Evolutionary conservation across 2,329 filamentous ascomycete genomes (phyloP).

Genomic region (Curvularia sp.): DNA sequence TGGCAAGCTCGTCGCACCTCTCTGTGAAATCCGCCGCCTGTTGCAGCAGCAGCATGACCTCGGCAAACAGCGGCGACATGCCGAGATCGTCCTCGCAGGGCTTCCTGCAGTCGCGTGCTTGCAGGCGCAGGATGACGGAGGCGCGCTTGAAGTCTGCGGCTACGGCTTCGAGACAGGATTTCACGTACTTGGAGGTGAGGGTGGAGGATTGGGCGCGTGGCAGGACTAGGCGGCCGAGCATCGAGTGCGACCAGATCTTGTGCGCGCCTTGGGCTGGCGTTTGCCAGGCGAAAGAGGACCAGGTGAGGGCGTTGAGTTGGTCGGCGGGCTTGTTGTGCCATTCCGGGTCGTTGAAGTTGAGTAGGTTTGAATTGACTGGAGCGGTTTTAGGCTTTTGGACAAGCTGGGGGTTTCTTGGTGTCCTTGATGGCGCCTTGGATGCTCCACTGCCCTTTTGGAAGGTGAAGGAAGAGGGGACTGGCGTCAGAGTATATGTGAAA

Average conservation of each 20-base stretch:
- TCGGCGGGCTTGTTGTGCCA: background rate
- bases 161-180: background rate
- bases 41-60: background rate
- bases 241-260: conserved; percentile 4
- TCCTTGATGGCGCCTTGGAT: background rate
- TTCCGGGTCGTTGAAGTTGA: conserved; percentile 4
- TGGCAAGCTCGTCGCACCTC: background rate
- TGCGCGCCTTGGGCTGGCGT: background rate
- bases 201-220: background rate
- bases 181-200: background rate
- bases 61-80: conserved; percentile 5
- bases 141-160: conserved; percentile 4
- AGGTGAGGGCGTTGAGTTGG: conserved; percentile 2
- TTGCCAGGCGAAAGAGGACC: conserved; percentile 9
- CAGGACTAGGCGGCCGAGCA: background rate
- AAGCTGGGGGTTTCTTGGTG: background rate
- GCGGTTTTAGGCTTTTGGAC: background rate
- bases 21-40: conserved; percentile 5
- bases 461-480: background rate
- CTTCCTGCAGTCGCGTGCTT: background rate
- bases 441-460: background rate
- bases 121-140: conserved; percentile 3
- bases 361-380: background rate
- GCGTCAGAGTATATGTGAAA: background rate
- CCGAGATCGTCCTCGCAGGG: background rate